These are phyloP conservation scores for Schrenkiella parvula DNA, from an alignment of 345 rosid species.

Conservation along the genomic window DNA sequence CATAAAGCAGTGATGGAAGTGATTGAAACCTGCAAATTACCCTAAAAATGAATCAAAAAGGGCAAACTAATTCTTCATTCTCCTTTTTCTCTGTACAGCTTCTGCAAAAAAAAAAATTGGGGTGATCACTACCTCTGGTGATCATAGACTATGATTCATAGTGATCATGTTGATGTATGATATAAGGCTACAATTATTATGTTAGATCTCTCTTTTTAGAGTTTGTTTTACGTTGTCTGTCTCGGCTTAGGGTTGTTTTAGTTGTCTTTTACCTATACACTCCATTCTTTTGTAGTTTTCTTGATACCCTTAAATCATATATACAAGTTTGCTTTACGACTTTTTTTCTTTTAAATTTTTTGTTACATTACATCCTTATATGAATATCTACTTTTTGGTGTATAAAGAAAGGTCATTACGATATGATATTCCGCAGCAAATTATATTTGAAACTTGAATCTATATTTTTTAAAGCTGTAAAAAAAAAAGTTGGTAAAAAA, in stretches of 20 bases:
- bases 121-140: slow-evolving; percentile 16
- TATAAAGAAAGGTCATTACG: background rate
- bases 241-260: slow-evolving; percentile 27
- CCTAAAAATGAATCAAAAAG: slow-evolving; percentile 26
- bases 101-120: slow-evolving; percentile 23
- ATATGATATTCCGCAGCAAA: background rate
- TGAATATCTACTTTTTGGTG: background rate
- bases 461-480: background rate
- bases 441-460: background rate
- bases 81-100: slow-evolving; percentile 48
- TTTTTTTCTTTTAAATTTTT: background rate
- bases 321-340: slow-evolving; percentile 21
- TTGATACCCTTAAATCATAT: slow-evolving; percentile 10
- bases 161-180: slow-evolving; percentile 26
- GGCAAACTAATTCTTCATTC: slow-evolving; percentile 26
- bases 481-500: background rate
- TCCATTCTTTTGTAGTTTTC: slow-evolving; percentile 31
- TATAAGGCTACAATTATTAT: slow-evolving; percentile 20
- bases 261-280: slow-evolving; percentile 4
- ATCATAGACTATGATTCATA: background rate
- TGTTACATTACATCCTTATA: background rate
- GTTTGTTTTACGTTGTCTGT: slow-evolving; percentile 18
- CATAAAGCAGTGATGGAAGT: slow-evolving; percentile 91
- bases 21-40: slow-evolving; percentile 76
- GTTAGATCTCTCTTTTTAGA: slow-evolving; percentile 18